Conservation (phyloP, 345 rosid genomes). For the Salix suchowensis region DNA sequence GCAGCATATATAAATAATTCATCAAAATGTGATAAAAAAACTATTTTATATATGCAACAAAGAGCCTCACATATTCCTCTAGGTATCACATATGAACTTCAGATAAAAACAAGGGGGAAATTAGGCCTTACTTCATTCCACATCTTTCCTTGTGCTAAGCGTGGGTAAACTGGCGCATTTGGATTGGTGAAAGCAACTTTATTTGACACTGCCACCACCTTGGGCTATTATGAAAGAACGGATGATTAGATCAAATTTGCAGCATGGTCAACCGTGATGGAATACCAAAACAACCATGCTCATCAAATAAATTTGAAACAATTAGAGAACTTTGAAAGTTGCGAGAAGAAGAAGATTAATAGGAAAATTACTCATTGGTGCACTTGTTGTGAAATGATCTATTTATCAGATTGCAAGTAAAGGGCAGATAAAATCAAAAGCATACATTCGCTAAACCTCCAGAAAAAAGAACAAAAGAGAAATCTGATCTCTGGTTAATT, state of each 20-base stretch:
- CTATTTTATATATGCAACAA: background rate
- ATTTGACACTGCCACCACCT: conserved; percentile 61
- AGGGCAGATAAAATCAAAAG: background rate
- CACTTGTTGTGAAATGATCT: background rate
- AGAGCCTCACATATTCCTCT: background rate
- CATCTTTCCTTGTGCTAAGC: conserved; percentile 61
- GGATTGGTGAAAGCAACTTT: conserved; percentile 53
- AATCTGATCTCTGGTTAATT: conserved; percentile 76
- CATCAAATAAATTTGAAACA: background rate
- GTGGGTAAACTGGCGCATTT: conserved; percentile 65
- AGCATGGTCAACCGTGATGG: background rate
- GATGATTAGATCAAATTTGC: background rate
- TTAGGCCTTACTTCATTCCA: conserved; percentile 62
- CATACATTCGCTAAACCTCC: conserved; percentile 55
- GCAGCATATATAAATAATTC: background rate
- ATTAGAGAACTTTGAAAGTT: background rate
- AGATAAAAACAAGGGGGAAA: background rate
- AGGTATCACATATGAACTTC: background rate
- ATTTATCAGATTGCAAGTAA: background rate
- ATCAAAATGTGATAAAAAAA: background rate
- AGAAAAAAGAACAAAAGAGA: conserved; percentile 57
- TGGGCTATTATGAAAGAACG: conserved; percentile 39
- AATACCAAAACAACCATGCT: background rate
- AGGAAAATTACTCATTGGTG: background rate
- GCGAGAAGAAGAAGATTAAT: background rate